Percentiles rank a stretch among this genome's conserved stretches.
phyloP scores from a whole-genome alignment of 257 asterid genomes.

The Solanum lignicaule region DNA sequence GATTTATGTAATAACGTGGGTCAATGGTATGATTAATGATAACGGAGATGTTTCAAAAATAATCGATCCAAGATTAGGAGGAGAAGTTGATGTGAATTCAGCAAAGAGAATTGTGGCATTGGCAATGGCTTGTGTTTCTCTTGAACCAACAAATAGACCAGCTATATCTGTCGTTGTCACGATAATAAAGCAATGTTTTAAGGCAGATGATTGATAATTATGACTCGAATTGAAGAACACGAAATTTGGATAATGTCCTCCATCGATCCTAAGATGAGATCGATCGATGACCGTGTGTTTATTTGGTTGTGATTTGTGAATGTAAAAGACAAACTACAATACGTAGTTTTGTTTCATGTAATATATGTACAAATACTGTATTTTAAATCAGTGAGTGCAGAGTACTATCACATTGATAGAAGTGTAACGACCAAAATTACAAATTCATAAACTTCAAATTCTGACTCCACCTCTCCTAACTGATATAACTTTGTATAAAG shows the following conservation, averaged over 20 bases:
- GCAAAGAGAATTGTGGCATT: constrained; percentile 25
- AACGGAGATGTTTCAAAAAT: constrained; percentile 17
- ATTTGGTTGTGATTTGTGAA: neutral
- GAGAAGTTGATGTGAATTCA: neutral
- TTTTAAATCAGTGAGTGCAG: neutral
- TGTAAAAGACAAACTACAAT: neutral
- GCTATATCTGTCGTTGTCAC: constrained; percentile 19
- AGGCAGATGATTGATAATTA: neutral
- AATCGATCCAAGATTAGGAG: constrained; percentile 19
- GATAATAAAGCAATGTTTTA: constrained; percentile 17
- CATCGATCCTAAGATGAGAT: neutral
- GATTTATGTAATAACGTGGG: constrained; percentile 20
- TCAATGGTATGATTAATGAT: neutral
- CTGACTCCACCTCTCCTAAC: neutral
- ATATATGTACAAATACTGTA: neutral
- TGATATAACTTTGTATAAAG: neutral
- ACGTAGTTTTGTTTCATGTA: neutral
- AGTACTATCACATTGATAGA: neutral
- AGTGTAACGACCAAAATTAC: too few relatives aligned
- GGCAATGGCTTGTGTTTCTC: constrained; percentile 28
- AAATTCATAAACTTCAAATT: too few relatives aligned
- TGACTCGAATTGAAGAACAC: neutral
- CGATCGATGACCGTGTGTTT: neutral
- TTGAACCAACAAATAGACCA: constrained; percentile 12
- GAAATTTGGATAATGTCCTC: neutral